Base-by-base conservation (phyloP, 768 basidiomycete species). In the Nevesoporus exiguus region DNA sequence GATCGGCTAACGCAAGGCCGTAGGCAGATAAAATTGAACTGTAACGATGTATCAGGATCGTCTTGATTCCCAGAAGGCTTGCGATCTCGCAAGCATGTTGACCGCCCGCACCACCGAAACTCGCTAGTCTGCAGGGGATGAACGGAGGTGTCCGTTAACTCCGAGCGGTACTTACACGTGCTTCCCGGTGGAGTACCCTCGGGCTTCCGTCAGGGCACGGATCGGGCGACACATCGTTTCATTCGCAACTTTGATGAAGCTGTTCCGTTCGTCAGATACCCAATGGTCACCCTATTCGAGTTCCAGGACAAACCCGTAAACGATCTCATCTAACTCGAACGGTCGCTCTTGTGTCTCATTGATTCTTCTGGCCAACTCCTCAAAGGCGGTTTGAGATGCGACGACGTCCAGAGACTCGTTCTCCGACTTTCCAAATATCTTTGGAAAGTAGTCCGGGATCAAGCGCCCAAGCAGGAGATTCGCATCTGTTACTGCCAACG, bases 171-270 rank as follows among this genome's bases (percentile, higher is more conserved):
- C 74, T 46, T 61, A 81, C 80, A 80, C 73, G 64, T 97, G 94
- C 60, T 84, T 85, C 1, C 83, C 79, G 0, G 89, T 89, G 3
- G 90, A 86, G 69, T 91, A 82, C 24, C 94, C 94, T 41, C 90
- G 77, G 2, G 93, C 91, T 69, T 97, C 94, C 0, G 94, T 97
- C 59, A 96, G 70, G 2, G 92, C 85, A 3, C 95, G 84, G 52
- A 98, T 96, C 8, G 95, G 95, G 44, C 95, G 76, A 59, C 86
- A 89, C 94, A 98, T 98, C 0, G 92, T 94, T 74, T 98, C 95
- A 61, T 97, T 97, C 9, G 94, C 94, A 10, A 96, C 93, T 65
- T 94, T 92, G 73, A 98, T 88, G 71, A 94, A 97, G 5, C 93
- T 92, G 46, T 34, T 3, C 11, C 6, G n/a, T 5, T 40, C 17